Base-by-base conservation (phyloP, 2,329 filamentous ascomycete species). In the Volutella citrinella region DNA sequence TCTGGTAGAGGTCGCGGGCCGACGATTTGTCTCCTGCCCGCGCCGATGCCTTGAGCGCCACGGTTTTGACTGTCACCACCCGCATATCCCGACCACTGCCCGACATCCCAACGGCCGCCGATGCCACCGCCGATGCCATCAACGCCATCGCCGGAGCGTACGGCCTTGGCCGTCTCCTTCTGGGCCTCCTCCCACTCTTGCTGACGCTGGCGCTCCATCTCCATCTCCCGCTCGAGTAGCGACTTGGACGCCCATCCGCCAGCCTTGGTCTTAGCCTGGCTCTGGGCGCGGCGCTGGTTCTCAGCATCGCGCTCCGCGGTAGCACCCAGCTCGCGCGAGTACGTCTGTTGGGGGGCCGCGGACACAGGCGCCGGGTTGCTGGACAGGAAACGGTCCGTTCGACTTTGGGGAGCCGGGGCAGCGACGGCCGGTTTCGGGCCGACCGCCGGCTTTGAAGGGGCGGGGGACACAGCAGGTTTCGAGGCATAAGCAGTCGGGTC, bases 131-230 rank as follows among this genome's bases (percentile, higher is more conserved):
- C 80, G 25, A 78, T 75, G 1, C 82, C 82, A 16, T 83, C 79
- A 11, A 75, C 70, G 12, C 69, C 70, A 9, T 70, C 72, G 2
- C 63, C 61, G 13, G 73, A 66, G 20, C 68, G 69, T 6, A 69
- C 67, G 0, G 76, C 71, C 35, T 72, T 72, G 15, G 77, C 74
- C 13, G 78, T 76, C 45, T 76, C 78, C 52, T 78, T 70, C 60
- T 91, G 87, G 2, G 78, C 69, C 43, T 85, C 78, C 58, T 93
- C 86, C 87, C 87, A 90, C 57, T 90, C 85, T 36, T 72, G 74
- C 63, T 90, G 85, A 11, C 84, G 70, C 64, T 87, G 78, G 8
- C 85, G 72, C 60, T 90, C 85, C 56, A 83, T 70, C 58, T 90
- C 84, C 82, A 89, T 88, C 61, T 90, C 85, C 18, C 82, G 77